Evolutionary conservation across 495 filamentous ascomycete genomes (phyloP).

Genomic region (Xylaria telfairii): DNA sequence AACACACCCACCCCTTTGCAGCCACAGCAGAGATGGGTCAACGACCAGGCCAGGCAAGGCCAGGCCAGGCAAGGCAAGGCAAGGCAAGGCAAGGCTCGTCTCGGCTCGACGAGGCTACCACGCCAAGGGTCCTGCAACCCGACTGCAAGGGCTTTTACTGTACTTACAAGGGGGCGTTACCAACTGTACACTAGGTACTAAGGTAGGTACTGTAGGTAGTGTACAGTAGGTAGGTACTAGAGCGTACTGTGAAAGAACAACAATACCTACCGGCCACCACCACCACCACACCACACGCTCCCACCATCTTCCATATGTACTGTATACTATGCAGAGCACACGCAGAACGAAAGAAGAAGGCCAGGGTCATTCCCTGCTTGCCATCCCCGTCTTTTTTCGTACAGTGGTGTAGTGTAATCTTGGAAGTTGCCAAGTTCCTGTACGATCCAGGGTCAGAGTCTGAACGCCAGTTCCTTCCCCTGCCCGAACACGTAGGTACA

Average conservation of each 20-base stretch:
- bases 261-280: not conserved
- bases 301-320: not conserved
- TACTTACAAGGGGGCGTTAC: not conserved
- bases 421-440: not conserved
- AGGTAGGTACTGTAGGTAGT: too few species aligned
- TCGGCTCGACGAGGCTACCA: conserved; percentile 12
- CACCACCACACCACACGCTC: not conserved
- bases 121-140: conserved; percentile 7
- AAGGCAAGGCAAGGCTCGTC: conserved; percentile 2
- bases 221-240: too few species aligned
- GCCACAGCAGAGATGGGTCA: too few species aligned
- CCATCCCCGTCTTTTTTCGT: too few species aligned
- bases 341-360: not conserved
- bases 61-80: not conserved
- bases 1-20: not conserved
- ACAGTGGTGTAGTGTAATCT: too few species aligned
- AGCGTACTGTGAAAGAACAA: not conserved
- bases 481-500: not conserved
- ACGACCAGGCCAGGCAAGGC: not conserved
- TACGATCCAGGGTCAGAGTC: not conserved
- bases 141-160: conserved; percentile 3
- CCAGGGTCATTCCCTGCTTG: conserved; percentile 4
- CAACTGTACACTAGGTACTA: too few species aligned
- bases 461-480: not conserved
- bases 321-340: too few species aligned